Evolutionary conservation across 768 basidiomycete species (phyloP).

Genomic region (Phaeotremella fagi): DNA sequence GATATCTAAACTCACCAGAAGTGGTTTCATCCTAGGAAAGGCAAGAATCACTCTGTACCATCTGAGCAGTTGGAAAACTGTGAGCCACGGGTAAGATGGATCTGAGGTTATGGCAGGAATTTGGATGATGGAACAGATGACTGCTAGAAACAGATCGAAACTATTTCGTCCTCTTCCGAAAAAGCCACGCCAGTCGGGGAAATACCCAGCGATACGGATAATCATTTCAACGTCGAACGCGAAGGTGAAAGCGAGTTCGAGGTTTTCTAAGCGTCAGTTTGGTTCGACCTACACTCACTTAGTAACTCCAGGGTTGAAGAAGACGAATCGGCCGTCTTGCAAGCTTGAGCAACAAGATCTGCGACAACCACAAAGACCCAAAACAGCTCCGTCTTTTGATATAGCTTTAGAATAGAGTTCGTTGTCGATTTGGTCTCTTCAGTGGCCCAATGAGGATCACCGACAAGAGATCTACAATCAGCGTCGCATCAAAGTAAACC

Average conservation of each 20-base stretch:
- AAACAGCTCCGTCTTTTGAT: constrained; percentile 36
- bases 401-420: constrained; percentile 16
- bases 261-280: constrained; percentile 57
- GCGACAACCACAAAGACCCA: constrained; percentile 36
- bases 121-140: constrained; percentile 73
- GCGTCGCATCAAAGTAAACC: constrained; percentile 9
- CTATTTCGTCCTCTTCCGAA: constrained; percentile 60
- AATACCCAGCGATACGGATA: constrained; percentile 62
- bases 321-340: constrained; percentile 26
- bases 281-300: constrained; percentile 17
- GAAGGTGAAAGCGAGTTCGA: constrained; percentile 71
- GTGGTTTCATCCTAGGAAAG: constrained; percentile 81
- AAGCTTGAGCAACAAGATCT: constrained; percentile 34
- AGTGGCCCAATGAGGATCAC: constrained; percentile 28
- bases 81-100: constrained; percentile 77
- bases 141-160: constrained; percentile 70
- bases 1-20: constrained; percentile 60
- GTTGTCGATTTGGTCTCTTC: constrained; percentile 18
- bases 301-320: constrained; percentile 17
- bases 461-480: constrained; percentile 12
- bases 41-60: constrained; percentile 90
- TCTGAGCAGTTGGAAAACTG: constrained; percentile 73
- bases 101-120: constrained; percentile 69
- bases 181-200: constrained; percentile 81
- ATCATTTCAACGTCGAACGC: constrained; percentile 85